Base-by-base conservation (phyloP, 495 filamentous ascomycete genomes). In the Penicillium fimorum region DNA sequence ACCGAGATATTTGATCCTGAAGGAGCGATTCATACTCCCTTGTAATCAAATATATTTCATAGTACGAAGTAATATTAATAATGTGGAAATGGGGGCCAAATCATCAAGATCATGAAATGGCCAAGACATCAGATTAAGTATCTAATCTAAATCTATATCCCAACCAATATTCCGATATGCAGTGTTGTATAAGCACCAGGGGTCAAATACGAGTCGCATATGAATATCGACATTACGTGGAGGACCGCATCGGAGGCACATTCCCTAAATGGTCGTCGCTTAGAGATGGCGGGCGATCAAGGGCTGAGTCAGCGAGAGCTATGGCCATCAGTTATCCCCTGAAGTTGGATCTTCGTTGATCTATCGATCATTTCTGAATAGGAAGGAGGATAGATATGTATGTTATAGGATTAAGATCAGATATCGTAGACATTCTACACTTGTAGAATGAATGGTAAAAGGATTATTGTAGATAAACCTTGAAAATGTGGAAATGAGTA, bases 301-400 rank as follows among this genome's bases (percentile, higher is more conserved):
- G 47, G 32, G 24, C 32, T 51, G 35, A 51, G 35, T 48, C 30
- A 48, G 25, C n/a, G 12, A 62, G 51, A 70, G 67, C 67, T 70
- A 67, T 70, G 67, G 62, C 67, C 67, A 70, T 60, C 59, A 50
- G 59, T 61, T 65, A 63, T 56, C 54, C 56, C 52, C 50, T 52
- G 25, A 43, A 52, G 7, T 57, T 47, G 57, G 59, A 62, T 50
- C 32, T 50, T 55, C 41, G 38, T 51, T 43, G 59, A 61, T 57
- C 61, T 37, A 50, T 32, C 29, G 59, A 63, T 66, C 63, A 50
- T n/a, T 42, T 64, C 48, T n/a, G 32, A 68, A 57, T 38, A 65
- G 65, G 65, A 65, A 66, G 65, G 62, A 63, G 57, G 60, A 38
- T 62, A 60, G 9, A 13, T 43, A 5, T 18, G 1, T 24, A 6